These are phyloP conservation scores for Tylopilus sp. DNA, from an alignment of 768 basidiomycete species.

Conservation along the genomic window DNA sequence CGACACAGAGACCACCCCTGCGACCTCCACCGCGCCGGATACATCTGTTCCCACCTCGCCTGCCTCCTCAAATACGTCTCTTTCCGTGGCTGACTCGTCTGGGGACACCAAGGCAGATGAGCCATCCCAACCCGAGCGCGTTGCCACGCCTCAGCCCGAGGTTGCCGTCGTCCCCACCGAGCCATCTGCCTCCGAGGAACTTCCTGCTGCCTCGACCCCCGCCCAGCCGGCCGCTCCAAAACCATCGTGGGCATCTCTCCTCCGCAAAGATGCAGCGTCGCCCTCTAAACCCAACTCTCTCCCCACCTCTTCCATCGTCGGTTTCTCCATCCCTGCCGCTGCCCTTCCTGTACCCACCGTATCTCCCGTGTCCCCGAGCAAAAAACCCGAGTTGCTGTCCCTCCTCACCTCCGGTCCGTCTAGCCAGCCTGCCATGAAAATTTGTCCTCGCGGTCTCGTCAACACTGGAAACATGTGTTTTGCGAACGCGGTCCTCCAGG, in stretches of 20 bases:
- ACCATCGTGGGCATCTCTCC: conserved; percentile 69
- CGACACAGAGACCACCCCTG: conserved; percentile 48
- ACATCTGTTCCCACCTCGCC: conserved; percentile 53
- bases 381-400: conserved; percentile 49
- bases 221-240: conserved; percentile 44
- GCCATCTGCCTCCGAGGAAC: neutral
- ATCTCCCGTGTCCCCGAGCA: conserved; percentile 32
- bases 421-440: conserved; percentile 25
- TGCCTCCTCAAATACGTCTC: conserved; percentile 55
- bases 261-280: conserved; percentile 44
- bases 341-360: conserved; percentile 19
- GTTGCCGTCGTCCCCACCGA: neutral
- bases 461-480: conserved; percentile 99
- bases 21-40: conserved; percentile 48
- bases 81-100: conserved; percentile 39
- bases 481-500: conserved; percentile 91
- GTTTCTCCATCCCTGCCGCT: conserved; percentile 67
- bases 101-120: conserved; percentile 2
- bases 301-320: conserved; percentile 68
- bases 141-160: conserved; percentile 11
- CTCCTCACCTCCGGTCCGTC: conserved; percentile 47
- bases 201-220: conserved; percentile 13
- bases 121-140: conserved; percentile 12
- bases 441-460: conserved; percentile 77
- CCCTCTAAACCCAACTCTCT: conserved; percentile 46